Conservation (phyloP, 176 grass and related monocot species). For the Eremochloa ophiuroides region DNA sequence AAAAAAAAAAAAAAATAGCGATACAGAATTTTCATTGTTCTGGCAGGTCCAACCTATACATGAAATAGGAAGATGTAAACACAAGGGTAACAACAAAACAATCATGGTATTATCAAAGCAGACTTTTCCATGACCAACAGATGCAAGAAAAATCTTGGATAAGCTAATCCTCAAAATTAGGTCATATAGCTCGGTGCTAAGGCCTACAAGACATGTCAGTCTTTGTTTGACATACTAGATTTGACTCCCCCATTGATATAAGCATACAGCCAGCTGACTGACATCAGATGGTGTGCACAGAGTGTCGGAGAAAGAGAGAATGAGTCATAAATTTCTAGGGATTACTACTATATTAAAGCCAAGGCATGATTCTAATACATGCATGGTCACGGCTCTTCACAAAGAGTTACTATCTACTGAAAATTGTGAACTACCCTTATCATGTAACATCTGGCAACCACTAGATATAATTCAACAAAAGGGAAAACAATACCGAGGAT, state of each 20-base stretch:
- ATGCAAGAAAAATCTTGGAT: not conserved
- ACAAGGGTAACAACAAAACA: not conserved
- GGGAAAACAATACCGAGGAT: not conserved
- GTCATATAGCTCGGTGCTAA: not conserved
- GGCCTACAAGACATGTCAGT: not conserved
- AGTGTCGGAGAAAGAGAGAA: not conserved
- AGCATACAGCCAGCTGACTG: not conserved
- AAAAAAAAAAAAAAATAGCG: not conserved
- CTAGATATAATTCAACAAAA: not conserved
- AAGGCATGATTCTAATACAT: not conserved
- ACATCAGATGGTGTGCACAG: not conserved
- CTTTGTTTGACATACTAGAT: not conserved
- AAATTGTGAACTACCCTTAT: not conserved
- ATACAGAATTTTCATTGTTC: not conserved
- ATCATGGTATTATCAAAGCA: not conserved
- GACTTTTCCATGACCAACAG: not conserved
- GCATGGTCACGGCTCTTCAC: not conserved
- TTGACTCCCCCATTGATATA: not conserved
- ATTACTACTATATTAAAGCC: not conserved
- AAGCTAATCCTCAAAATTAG: conserved; percentile 2
- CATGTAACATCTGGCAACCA: conserved; percentile 1
- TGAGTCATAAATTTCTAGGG: not conserved
- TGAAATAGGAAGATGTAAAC: not conserved
- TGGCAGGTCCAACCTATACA: not conserved
- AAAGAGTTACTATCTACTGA: not conserved